Evolutionary conservation across 148 eudicot genomes (phyloP).

Genomic region (Silene latifolia): DNA sequence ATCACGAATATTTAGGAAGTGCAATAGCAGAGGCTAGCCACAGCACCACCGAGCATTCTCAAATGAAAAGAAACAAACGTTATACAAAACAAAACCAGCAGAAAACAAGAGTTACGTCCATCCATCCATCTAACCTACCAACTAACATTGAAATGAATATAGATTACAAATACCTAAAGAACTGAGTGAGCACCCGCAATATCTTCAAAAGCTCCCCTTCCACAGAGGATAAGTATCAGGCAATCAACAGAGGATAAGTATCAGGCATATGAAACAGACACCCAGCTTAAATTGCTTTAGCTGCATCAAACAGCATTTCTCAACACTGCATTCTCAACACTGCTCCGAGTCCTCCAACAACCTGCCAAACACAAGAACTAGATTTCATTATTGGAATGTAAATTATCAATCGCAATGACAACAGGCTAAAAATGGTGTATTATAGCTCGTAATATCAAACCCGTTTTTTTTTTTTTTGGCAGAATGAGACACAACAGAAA

Average conservation of each 20-base stretch:
- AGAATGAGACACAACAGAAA: no score
- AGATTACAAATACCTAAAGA: constrained; percentile 17
- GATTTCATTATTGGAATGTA: background rate
- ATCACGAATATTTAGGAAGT: background rate
- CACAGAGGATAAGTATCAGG: background rate
- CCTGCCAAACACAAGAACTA: constrained; percentile 1
- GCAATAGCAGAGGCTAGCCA: background rate
- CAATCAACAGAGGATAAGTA: background rate
- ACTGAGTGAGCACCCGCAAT: constrained; percentile 6
- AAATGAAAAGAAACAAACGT: background rate
- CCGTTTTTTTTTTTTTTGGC: no score
- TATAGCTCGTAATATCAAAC: no score
- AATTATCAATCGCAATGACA: background rate
- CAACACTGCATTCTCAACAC: no score
- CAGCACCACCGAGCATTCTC: constrained; percentile 6
- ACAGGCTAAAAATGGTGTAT: background rate
- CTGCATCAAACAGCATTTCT: background rate
- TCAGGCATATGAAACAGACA: constrained; percentile 14
- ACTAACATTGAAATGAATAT: background rate
- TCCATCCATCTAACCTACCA: constrained; percentile 3
- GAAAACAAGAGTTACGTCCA: background rate
- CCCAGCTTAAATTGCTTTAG: background rate
- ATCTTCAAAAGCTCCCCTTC: constrained; percentile 4
- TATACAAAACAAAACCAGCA: constrained; percentile 1
- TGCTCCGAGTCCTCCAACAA: constrained; percentile 4